Evolutionary conservation across 163 green algal species (phyloP), one percentile per base, ranked within the genome.

Genomic region (Chlamydomonas reinhardtii): DNA sequence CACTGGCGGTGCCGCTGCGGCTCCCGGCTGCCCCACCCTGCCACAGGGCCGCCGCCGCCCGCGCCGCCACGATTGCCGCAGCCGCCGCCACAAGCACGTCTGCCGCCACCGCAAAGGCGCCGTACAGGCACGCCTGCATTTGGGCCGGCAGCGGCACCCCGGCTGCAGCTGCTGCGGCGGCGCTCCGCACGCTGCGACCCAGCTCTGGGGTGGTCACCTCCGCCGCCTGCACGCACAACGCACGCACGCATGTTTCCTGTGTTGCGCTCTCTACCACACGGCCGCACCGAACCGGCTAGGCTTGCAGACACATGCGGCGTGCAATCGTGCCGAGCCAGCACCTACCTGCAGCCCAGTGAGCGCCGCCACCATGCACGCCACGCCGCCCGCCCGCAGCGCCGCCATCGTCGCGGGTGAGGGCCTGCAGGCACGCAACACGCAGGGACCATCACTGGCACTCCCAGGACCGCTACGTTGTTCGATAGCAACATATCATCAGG

Each of bases 361-460:
- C 32, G 78, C 48, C 24, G 68, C 79, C 24, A 85, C 79, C 79
- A 85, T 85, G 79, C 79, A 85, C 11, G 27, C 79, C 4, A 34
- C 69, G 32, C 68, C 79, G 32, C 79, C 79, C 31, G 52, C 79
- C 22, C 69, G 25, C 4, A 77, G 32, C 2, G 79, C 68, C 0
- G 32, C 12, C 48, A 37, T 39, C 32, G 52, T 74, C 20, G 68
- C 48, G 22, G 37, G 6, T 34, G 68, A 52, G 3, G 79, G 79
- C 52, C 79, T 85, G 66, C 39, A 11, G 4, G 12, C 5, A 35
- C 27, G 5, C 19, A 9, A 22, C 1, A n/a, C 59, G 20, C 43
- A 25, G 17, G 3, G 25, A 25, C n/a, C n/a, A n/a, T n/a, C n/a
- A n/a, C n/a, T n/a, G n/a, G n/a, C n/a, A n/a, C n/a, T n/a, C n/a